These are phyloP conservation scores for Neostapfia colusana DNA, from an alignment of 176 grass and related monocot species.

Conservation along the genomic window DNA sequence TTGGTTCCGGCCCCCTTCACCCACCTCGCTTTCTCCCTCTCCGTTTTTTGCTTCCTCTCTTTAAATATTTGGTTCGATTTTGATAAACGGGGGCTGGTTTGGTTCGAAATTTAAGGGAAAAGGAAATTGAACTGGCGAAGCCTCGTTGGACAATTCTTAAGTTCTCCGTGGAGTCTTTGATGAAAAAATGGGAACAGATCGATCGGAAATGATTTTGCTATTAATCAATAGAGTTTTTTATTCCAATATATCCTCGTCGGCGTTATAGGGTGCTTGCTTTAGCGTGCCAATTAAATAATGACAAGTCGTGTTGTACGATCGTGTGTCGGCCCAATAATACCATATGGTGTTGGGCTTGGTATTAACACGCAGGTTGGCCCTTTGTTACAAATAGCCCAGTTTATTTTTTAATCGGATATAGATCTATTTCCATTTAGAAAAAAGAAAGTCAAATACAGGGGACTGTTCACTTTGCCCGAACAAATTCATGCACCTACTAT, in stretches of 20 bases:
- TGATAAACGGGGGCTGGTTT: conserved; percentile 4
- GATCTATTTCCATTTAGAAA: no score
- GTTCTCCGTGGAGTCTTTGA: not conserved
- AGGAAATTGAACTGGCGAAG: not conserved
- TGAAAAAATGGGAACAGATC: conserved; percentile 27
- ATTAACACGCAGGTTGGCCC: not conserved
- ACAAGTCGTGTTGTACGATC: conserved; percentile 1
- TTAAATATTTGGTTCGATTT: conserved; percentile 34
- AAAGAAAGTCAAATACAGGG: no score
- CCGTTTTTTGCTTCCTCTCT: not conserved
- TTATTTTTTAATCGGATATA: no score
- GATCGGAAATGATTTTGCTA: conserved; percentile 5
- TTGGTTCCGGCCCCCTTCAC: conserved; percentile 16
- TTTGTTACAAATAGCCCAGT: not conserved
- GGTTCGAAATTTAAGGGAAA: not conserved
- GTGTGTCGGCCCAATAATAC: not conserved
- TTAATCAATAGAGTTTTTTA: not conserved
- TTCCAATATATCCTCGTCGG: not conserved
- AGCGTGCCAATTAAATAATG: not conserved
- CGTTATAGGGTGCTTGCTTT: conserved; percentile 17
- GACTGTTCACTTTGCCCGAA: no score
- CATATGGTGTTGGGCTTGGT: not conserved
- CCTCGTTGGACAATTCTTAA: conserved; percentile 18
- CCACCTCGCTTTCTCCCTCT: conserved; percentile 11
- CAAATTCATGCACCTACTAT: no score